phyloP scores from a whole-genome alignment of 169 alveolate genomes.

The Cryptosporidium ubiquitum region DNA sequence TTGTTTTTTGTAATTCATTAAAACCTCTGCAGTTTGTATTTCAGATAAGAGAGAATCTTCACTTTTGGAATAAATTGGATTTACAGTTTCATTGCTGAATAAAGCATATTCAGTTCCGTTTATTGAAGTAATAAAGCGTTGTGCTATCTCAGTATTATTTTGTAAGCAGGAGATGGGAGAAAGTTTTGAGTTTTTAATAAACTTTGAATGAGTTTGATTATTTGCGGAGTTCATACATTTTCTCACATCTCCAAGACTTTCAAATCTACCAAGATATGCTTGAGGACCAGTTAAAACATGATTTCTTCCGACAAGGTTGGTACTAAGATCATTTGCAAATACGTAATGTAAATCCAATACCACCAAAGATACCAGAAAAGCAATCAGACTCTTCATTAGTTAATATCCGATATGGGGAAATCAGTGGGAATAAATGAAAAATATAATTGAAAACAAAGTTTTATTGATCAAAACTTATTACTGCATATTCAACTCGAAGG shows the following conservation, averaged over 20 bases:
- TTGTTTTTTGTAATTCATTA: not conserved
- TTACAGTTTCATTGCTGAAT: not conserved
- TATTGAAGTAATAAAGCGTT: not conserved
- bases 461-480: not conserved
- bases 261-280: not conserved
- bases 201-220: not conserved
- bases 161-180: not conserved
- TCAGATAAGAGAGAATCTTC: not conserved
- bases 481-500: not conserved
- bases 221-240: not conserved
- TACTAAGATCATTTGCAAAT: not conserved
- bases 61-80: not conserved
- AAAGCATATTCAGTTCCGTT: not conserved
- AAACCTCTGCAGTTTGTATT: not conserved
- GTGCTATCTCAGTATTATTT: not conserved
- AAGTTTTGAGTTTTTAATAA: not conserved
- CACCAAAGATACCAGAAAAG: not conserved
- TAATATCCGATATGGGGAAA: not conserved
- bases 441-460: not conserved
- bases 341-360: not conserved
- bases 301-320: not conserved
- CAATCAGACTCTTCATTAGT: not conserved
- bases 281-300: not conserved
- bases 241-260: not conserved
- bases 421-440: not conserved